phyloP scores from a whole-genome alignment of 73 alveolate genomes.

The Symbiodinium natans region DNA sequence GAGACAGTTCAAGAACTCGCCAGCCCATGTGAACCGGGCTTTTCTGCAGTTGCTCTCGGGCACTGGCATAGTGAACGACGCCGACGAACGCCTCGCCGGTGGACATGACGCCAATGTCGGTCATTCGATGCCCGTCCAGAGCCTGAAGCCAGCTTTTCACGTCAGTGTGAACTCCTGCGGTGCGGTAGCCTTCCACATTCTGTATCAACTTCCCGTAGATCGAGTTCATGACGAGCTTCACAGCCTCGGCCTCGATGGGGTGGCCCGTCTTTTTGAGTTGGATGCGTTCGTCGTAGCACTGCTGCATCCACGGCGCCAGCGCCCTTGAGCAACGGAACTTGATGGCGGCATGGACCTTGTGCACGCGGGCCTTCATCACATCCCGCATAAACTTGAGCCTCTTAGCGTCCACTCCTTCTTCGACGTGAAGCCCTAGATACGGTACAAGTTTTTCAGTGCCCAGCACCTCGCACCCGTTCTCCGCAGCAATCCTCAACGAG shows the following conservation, averaged over 20 bases:
- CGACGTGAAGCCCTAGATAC: not conserved
- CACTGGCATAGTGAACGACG: not conserved
- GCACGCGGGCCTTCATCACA: not conserved
- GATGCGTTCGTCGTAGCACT: not conserved
- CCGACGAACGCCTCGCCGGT: not conserved
- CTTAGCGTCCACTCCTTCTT: not conserved
- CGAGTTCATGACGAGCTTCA: not conserved
- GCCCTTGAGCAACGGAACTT: not conserved
- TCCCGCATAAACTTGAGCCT: not conserved
- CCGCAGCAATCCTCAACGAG: not conserved
- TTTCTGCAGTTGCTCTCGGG: not conserved
- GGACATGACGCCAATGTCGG: not conserved
- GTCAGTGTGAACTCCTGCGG: not conserved
- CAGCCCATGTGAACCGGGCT: not conserved
- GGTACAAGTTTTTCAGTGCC: not conserved
- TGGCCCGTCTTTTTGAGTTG: not conserved
- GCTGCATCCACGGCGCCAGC: not conserved
- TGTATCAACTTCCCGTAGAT: not conserved
- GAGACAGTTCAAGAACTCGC: not conserved
- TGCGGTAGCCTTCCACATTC: not conserved
- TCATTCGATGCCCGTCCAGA: not conserved
- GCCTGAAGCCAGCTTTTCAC: not conserved
- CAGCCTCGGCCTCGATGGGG: not conserved
- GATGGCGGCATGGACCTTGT: not conserved
- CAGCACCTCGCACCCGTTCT: not conserved